Evolutionary conservation across 768 basidiomycete species (phyloP), one percentile per base, ranked within the genome.

Genomic region (Lactarius sanguifluus): DNA sequence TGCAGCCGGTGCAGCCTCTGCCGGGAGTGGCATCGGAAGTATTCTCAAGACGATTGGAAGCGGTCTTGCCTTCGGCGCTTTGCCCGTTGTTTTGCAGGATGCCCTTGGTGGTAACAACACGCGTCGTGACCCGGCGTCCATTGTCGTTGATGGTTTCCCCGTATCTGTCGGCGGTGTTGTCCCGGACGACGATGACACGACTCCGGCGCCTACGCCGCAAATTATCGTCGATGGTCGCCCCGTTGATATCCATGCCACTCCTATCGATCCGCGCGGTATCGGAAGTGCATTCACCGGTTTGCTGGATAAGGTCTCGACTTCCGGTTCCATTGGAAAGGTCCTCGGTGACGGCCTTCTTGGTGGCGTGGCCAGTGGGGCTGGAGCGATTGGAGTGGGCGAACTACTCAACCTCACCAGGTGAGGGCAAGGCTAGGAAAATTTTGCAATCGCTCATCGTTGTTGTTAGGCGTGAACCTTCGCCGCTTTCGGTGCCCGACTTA

Each of bases 401-500:
- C 18, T 18, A 2, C 5, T 16, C 10, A 30, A 52, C 32, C 9
- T n/a, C 9, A 16, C 18, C 15, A 60, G 34, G 59, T 60, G 43
- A 47, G 41, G 41, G 43, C 12, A 60, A n/a, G 5, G 20, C 30
- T 2, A 32, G 20, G 6, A 20, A 47, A 34, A 34, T 34, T 47
- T n/a, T 45, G 43, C 20, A 43, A 47, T 38, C 16, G 15, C 41
- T 60, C 30, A 60, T 43, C 25, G 13, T 12, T 2, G 28, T 30
- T n/a, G 18, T 7, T 45, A 59, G 59, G 59, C 59, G 41, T 59
- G 43, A 38, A 38, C 38, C 38, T 38, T 12, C 36, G 36, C 36
- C n/a, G n/a, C n/a, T n/a, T n/a, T n/a, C n/a, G n/a, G n/a, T n/a
- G n/a, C n/a, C n/a, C n/a, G n/a, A n/a, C n/a, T n/a, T n/a, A n/a